Evolutionary conservation across 768 basidiomycete species (phyloP).

Genomic region (Chalciporus sphaerocephalus): DNA sequence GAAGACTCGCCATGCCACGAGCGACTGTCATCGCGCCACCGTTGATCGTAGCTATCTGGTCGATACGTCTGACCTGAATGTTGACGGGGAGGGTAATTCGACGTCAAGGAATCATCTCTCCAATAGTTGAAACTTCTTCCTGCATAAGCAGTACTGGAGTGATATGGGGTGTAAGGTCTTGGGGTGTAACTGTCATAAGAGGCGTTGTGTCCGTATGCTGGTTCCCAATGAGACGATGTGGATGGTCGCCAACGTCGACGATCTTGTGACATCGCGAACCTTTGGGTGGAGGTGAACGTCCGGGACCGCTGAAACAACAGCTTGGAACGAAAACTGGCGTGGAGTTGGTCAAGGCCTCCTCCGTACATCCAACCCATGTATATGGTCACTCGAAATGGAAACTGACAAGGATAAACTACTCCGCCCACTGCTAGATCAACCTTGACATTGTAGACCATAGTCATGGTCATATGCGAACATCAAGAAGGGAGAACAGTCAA

Average conservation of each 20-base stretch:
- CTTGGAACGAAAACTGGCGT: slow-evolving; percentile 4
- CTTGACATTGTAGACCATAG: no score
- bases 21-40: slow-evolving; percentile 10
- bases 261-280: slow-evolving; percentile 14
- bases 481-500: no score
- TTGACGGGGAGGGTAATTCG: slow-evolving; percentile 3
- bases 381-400: no score
- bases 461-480: no score
- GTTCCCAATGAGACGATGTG: slow-evolving; percentile 5
- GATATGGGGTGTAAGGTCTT: slow-evolving; percentile 9
- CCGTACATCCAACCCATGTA: not conserved
- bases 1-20: slow-evolving; percentile 9
- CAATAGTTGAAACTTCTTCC: slow-evolving; percentile 22
- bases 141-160: not conserved
- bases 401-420: no score
- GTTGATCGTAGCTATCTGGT: slow-evolving; percentile 8
- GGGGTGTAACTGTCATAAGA: slow-evolving; percentile 5
- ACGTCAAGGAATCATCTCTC: slow-evolving; percentile 12
- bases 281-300: slow-evolving; percentile 7
- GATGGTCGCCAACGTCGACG: slow-evolving; percentile 12
- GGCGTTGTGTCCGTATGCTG: not conserved
- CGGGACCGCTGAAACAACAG: slow-evolving; percentile 16
- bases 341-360: not conserved
- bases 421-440: no score
- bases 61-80: slow-evolving; percentile 8